Evolutionary conservation across 805 yeast genomes (phyloP), one percentile per base, ranked within the genome.

Genomic region (Starmerella sp.): DNA sequence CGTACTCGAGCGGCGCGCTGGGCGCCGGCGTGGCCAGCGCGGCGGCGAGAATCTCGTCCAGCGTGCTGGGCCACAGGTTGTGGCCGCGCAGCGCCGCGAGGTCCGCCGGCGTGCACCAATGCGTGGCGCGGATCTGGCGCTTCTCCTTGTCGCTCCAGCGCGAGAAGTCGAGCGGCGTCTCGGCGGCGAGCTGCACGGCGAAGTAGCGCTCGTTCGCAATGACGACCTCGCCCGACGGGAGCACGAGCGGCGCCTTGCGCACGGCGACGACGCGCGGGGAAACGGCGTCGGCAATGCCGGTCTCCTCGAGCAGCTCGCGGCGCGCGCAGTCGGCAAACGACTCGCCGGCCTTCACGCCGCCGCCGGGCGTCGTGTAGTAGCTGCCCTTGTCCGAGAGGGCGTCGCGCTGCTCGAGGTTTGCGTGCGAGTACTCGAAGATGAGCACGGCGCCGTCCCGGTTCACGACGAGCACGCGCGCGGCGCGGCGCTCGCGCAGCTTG

Each of bases 301-400:
- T 60, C 38, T 60, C 63, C 46, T 60, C 63, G 28, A 6, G n/a
- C 30, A 60, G 52, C 38, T 60, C 63, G 41, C 63, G 56, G 32
- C 13, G 17, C 13, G 63, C 62, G 31, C 59, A 55, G 15, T 35
- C 53, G 22, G 7, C 54, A 41, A 52, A 60, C 29, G 60, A 28
- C 50, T 60, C 63, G 49, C 28, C 41, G 9, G 34, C 29, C 9
- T 34, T 28, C 9, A 41, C 54, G 35, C 46, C 31, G 35, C 63
- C 63, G 10, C 63, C 63, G 38, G 63, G 63, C 9, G 52, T 35
- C 10, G 62, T 54, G 51, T 35, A 59, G 53, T 59, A 59, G 48
- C 57, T 48, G 34, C 60, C 62, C 48, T 59, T 59, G 39, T 50
- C 56, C 7, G 47, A 29, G 32, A 60, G 51, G 1, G 57, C 57